phyloP scores from a whole-genome alignment of 1,284 basidiomycete species.

The Irpex sp. region DNA sequence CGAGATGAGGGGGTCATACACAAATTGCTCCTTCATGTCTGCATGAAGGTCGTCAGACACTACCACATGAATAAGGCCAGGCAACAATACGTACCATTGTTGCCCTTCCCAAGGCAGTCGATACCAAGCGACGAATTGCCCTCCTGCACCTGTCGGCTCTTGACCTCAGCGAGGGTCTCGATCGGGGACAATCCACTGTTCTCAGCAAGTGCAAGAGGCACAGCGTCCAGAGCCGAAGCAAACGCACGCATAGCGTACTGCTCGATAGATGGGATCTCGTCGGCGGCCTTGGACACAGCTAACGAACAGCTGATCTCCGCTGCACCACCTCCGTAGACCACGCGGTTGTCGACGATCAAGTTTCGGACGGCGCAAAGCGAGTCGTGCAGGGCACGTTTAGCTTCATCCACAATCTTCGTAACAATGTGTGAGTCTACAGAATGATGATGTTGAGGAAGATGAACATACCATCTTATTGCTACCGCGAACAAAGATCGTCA shows the following conservation, averaged over 20 bases:
- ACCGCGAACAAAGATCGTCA: constrained; percentile 95
- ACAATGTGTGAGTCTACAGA: neutral
- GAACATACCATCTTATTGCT: constrained; percentile 93
- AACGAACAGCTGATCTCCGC: constrained; percentile 95
- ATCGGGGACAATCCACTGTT: constrained; percentile 97
- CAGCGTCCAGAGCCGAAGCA: constrained; percentile 86
- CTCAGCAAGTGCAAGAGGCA: constrained; percentile 94
- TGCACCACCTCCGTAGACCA: constrained; percentile 97
- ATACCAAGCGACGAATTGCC: constrained; percentile 84
- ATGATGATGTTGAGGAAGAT: neutral
- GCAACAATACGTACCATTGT: constrained; percentile 63
- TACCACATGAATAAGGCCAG: neutral
- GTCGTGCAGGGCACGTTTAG: constrained; percentile 95
- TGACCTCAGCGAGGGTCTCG: constrained; percentile 92
- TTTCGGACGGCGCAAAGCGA: constrained; percentile 97
- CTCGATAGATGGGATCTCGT: constrained; percentile 96
- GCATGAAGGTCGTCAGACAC: constrained; percentile 3
- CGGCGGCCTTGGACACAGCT: constrained; percentile 90
- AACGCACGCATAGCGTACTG: constrained; percentile 99
- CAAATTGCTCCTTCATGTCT: constrained; percentile 98
- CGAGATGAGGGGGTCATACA: constrained; percentile 95
- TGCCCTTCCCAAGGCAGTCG: constrained; percentile 83
- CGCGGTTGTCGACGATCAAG: constrained; percentile 90
- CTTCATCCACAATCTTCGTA: constrained; percentile 92
- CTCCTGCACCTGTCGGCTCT: constrained; percentile 90